Evolutionary conservation across 1,139 yeast genomes (phyloP), one percentile per base, ranked within the genome.

Genomic region (Pichia cactophila): DNA sequence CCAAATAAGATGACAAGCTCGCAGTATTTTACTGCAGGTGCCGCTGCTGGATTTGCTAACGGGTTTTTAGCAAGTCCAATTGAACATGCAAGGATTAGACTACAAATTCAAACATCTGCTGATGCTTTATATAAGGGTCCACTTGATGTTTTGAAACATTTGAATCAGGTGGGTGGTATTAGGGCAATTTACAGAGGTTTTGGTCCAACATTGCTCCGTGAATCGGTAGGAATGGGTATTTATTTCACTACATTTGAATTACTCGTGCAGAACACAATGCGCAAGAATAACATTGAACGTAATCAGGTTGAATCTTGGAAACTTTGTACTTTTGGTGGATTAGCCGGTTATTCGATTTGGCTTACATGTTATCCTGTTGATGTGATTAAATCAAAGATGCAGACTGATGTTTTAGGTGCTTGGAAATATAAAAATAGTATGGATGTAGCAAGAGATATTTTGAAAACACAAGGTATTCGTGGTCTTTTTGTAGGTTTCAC

Each of bases 191-290:
- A 80, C 73, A 78, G 83, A 62, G 97, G 97, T 2, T 69, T 89
- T 47, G 68, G 73, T 1, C 95, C 97, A 20, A 88, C 96, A 0
- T 71, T 87, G 56, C 54, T 83, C 45, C 81, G 97, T 71, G 97
- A 90, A 64, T 77, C 86, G 14, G 79, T 85, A 55, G 97, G 97
- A 29, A 78, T 87, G 71, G 97, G 97, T 58, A 77, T 85, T 45
- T 90, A 89, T 67, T 90, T 90, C 67, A 73, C 90, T 52, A 83
- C 95, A 1, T 90, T 87, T 61, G 97, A 90, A 69, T 92, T 90
- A 1, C 71, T 90, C 55, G 81, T 89, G 47, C 80, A 84, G 47
- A 69, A 74, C 47, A 92, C 88, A 56, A 71, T 79, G 65, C 60
- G 61, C 10, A 56, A 66, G 28, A 67, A 72, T 48, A 67, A 71